Percentiles rank a stretch among this genome's conserved stretches.
These are phyloP conservation scores for Penicillium bialowiezense DNA, from an alignment of 495 filamentous ascomycete genomes.

Conservation along the genomic window DNA sequence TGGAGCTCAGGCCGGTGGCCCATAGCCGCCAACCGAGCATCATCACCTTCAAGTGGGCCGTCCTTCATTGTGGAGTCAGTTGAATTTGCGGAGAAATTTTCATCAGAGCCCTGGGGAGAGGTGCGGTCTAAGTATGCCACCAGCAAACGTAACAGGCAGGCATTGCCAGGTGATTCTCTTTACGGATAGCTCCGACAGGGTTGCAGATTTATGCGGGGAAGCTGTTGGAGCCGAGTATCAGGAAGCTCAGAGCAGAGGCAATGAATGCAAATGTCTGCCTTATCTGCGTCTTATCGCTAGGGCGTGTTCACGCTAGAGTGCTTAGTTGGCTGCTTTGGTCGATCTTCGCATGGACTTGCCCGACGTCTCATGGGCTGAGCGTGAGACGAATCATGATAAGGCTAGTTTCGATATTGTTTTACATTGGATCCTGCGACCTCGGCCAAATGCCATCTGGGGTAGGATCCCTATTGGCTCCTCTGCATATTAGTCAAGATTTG, in stretches of 20 bases:
- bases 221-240: neutral
- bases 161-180: constrained; percentile 8
- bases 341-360: constrained; percentile 24
- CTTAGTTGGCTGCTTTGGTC: constrained; percentile 15
- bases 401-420: neutral
- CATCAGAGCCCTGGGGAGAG: neutral
- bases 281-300: constrained; percentile 4
- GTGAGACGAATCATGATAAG: neutral
- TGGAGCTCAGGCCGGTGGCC: constrained; percentile 60
- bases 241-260: neutral
- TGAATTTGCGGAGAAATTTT: neutral
- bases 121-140: neutral
- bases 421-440: neutral
- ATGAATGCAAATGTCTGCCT: neutral
- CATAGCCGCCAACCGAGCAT: constrained; percentile 53
- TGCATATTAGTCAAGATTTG: neutral
- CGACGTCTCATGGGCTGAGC: neutral
- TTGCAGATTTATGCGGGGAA: constrained; percentile 1
- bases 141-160: constrained; percentile 1
- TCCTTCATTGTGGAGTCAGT: constrained; percentile 17
- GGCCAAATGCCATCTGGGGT: too few species aligned
- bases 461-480: neutral
- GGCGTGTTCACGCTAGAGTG: neutral
- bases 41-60: constrained; percentile 27
- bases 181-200: neutral